Conservation (phyloP, 2,329 filamentous ascomycete genomes). For the Fusarium bactridioides region DNA sequence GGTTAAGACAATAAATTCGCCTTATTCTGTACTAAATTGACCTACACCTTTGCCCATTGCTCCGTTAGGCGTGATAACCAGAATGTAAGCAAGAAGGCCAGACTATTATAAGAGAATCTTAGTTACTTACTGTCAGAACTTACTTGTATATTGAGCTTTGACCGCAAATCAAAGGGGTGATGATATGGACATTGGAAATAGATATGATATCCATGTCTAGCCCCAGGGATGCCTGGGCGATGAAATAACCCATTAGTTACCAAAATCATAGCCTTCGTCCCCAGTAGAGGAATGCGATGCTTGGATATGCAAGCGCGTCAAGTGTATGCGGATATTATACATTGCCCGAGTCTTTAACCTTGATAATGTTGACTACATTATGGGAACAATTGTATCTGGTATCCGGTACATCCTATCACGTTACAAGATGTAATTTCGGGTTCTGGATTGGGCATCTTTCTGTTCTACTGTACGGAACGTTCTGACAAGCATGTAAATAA, state of each 20-base stretch:
- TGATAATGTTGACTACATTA: neutral
- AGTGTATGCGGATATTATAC: neutral
- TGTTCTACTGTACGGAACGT: neutral
- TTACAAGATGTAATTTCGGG: fast-evolving
- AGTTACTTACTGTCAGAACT: neutral
- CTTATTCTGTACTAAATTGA: fast-evolving
- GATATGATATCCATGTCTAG: no score
- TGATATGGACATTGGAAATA: no score
- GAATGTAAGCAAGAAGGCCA: neutral
- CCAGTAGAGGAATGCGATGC: fast-evolving
- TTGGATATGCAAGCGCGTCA: neutral
- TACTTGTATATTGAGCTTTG: neutral
- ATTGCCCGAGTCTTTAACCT: neutral
- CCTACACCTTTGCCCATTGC: fast-evolving
- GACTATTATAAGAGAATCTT: fast-evolving
- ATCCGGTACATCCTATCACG: no score
- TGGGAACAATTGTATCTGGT: no score
- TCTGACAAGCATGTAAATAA: neutral
- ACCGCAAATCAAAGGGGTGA: fast-evolving
- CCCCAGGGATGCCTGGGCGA: no score
- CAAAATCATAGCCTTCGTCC: no score
- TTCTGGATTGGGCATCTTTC: neutral
- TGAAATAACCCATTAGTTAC: fast-evolving
- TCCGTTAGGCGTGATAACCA: neutral
- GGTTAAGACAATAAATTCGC: fast-evolving